These are phyloP conservation scores for Fusarium sp. DNA, from an alignment of 2,329 filamentous ascomycete genomes.

Conservation along the genomic window DNA sequence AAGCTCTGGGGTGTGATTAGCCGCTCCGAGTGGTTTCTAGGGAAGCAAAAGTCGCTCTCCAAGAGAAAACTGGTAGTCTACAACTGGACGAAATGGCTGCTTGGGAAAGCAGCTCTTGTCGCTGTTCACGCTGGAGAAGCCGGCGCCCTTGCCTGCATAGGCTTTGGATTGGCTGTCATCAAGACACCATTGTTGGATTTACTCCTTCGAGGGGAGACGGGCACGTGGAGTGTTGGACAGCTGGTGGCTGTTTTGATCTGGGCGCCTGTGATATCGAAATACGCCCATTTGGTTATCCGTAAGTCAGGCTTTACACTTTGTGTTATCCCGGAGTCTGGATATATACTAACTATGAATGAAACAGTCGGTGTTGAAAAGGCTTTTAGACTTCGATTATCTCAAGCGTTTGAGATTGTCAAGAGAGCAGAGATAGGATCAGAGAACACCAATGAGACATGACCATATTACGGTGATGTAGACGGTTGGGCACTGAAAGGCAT, in stretches of 20 bases:
- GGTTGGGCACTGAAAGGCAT: too few relatives aligned
- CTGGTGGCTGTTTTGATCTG: conserved; percentile 17
- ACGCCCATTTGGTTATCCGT: conserved; percentile 21
- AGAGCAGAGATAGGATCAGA: background rate
- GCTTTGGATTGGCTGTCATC: background rate
- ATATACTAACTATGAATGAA: background rate
- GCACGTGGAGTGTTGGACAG: conserved; percentile 24
- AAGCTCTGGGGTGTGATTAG: background rate
- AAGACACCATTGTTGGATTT: background rate
- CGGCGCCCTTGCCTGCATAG: conserved; percentile 1
- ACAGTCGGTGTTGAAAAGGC: background rate
- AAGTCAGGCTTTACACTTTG: background rate
- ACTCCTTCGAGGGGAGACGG: background rate
- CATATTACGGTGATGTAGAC: too few relatives aligned
- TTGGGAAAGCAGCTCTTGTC: accelerated
- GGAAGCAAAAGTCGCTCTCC: background rate
- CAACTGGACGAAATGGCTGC: background rate
- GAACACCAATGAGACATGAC: background rate
- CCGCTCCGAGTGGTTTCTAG: background rate
- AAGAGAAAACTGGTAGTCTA: background rate
- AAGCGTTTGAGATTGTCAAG: conserved; percentile 2
- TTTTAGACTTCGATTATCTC: conserved; percentile 1
- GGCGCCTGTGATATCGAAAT: conserved; percentile 24
- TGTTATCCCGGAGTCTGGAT: background rate
- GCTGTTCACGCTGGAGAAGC: background rate